phyloP scores from a whole-genome alignment of 345 rosid genomes.

The Populus ilicifolia region DNA sequence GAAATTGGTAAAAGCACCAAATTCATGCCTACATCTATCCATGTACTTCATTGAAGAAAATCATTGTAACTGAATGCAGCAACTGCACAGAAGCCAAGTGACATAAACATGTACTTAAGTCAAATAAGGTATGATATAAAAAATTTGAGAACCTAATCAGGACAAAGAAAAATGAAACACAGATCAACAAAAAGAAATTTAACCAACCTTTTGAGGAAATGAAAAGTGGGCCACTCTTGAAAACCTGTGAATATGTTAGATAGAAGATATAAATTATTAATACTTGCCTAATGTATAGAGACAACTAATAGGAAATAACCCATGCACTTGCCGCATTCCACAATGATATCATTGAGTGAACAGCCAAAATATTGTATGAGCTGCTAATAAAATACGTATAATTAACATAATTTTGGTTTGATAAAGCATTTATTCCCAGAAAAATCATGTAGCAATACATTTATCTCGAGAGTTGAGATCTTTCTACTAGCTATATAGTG shows the following conservation, averaged over 20 bases:
- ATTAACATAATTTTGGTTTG: background rate
- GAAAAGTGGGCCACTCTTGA: conserved; percentile 95
- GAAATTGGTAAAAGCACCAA: background rate
- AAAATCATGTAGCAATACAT: background rate
- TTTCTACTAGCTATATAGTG: background rate
- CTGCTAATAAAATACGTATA: background rate
- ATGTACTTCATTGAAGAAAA: background rate
- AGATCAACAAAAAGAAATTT: background rate
- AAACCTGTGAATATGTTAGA: conserved; percentile 53
- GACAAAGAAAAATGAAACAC: background rate
- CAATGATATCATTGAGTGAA: background rate
- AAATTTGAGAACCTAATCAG: background rate
- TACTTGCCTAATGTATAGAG: background rate
- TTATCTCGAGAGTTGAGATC: background rate
- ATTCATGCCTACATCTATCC: background rate
- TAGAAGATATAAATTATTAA: conserved; percentile 8
- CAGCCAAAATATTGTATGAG: background rate
- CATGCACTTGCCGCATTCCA: background rate
- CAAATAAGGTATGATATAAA: background rate
- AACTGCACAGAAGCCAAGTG: background rate
- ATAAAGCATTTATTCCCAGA: background rate
- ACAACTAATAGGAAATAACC: background rate
- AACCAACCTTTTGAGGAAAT: conserved; percentile 94
- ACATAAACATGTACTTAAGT: background rate
- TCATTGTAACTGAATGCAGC: too few relatives aligned